phyloP scores from a whole-genome alignment of 1,284 basidiomycete genomes.

The Meira nashicola region DNA sequence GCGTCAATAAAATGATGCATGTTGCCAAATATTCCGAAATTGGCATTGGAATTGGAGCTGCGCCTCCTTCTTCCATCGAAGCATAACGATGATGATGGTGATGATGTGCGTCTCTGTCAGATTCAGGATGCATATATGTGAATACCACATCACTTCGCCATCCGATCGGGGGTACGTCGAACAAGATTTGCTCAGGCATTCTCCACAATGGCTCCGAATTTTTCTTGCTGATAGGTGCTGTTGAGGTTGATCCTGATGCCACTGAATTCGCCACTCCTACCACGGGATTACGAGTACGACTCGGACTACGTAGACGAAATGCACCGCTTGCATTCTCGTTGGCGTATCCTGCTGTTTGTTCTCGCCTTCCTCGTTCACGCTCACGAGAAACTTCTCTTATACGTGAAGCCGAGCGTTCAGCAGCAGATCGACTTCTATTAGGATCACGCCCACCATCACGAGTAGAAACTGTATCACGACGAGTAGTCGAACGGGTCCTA shows the following conservation, averaged over 20 bases:
- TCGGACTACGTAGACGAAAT: constrained; percentile 59
- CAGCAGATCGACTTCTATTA: background rate
- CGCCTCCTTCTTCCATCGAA: constrained; percentile 16
- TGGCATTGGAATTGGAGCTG: constrained; percentile 59
- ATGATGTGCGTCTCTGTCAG: constrained; percentile 56
- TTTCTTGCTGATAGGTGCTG: background rate
- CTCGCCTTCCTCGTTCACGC: constrained; percentile 58
- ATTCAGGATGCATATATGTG: constrained; percentile 48
- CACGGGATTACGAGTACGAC: constrained; percentile 17
- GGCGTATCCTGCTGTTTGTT: constrained; percentile 56
- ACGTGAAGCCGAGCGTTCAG: constrained; percentile 13
- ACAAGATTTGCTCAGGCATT: constrained; percentile 69
- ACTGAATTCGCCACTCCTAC: background rate
- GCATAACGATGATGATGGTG: constrained; percentile 18
- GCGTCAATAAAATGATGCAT: constrained; percentile 67
- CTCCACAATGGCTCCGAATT: constrained; percentile 62
- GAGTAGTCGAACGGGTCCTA: background rate
- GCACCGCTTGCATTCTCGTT: constrained; percentile 2
- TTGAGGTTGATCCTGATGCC: background rate
- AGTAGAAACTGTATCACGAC: background rate
- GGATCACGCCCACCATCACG: background rate
- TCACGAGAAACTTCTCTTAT: constrained; percentile 13
- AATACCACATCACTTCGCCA: constrained; percentile 58
- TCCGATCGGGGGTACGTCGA: constrained; percentile 59
- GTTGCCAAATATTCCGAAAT: constrained; percentile 72